These are phyloP conservation scores for Platanus orientalis DNA, from an alignment of 164 flowering plant species.

Conservation along the genomic window DNA sequence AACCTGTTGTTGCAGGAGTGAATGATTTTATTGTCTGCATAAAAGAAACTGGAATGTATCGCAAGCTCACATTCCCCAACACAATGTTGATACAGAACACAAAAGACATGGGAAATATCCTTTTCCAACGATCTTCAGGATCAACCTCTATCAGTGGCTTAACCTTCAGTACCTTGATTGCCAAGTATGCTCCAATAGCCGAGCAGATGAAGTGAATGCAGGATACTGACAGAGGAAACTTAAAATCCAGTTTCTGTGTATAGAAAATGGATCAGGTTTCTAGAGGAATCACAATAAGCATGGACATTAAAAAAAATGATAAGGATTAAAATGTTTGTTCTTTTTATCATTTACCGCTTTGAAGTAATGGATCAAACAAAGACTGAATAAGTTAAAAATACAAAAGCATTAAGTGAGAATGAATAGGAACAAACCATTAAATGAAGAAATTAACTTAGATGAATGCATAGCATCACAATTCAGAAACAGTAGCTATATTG, in stretches of 20 bases:
- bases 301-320: too few relatives aligned
- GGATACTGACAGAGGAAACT: conserved; percentile 11
- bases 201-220: conserved; percentile 10
- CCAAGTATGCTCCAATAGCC: conserved; percentile 10
- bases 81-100: conserved; percentile 15
- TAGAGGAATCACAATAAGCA: too few relatives aligned
- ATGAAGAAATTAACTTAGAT: too few relatives aligned
- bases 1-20: conserved; percentile 14
- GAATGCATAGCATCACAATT: too few relatives aligned
- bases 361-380: too few relatives aligned
- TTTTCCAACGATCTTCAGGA: conserved; percentile 10
- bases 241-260: conserved; percentile 12
- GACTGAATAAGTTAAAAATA: too few relatives aligned
- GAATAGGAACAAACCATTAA: too few relatives aligned
- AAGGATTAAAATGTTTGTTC: too few relatives aligned
- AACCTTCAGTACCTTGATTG: conserved; percentile 6
- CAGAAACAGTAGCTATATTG: too few relatives aligned
- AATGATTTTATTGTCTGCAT: conserved; percentile 14
- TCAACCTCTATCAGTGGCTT: conserved; percentile 10
- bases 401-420: too few relatives aligned
- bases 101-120: conserved; percentile 13
- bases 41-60: conserved; percentile 12
- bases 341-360: too few relatives aligned
- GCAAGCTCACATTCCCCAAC: conserved; percentile 12
- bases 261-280: not conserved